Base-by-base conservation (phyloP, 192 early-diverging fungal species). In the Backusella parvicylindrica region DNA sequence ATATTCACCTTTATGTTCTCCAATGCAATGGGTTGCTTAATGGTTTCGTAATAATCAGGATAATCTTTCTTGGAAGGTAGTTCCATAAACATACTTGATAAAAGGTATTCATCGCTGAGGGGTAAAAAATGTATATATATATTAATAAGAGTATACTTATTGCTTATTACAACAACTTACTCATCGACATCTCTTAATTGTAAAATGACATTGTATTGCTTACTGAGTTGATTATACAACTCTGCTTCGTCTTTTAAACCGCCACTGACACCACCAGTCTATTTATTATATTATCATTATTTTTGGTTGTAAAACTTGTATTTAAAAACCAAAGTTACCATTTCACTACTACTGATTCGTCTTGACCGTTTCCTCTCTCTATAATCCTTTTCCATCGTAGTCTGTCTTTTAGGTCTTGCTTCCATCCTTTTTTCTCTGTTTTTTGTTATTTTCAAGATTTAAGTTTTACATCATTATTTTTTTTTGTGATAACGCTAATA, bases 21-120 rank as follows among this genome's bases (percentile, higher is more conserved):
- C 15, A 91, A 41, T 1, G 88, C 83, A 53, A 91, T 91, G 0
- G 87, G 89, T 8, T 82, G 64, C 56, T 88, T 86, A 77, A 92
- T 90, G 76, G 77, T 23, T 30, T 74, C 56, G 65, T 83, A 86
- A 64, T 86, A 86, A 53, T 86, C 85, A 38, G 83, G 81, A 35
- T 84, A 86, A 13, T 80, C 71, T 9, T 75, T 69, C 9, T 76
- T 82, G 49, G 80, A 75, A 2, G 85, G 85, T 23, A 84, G 68
- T 49, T 84, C 73, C 43, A 83, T 35, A 53, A 85, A 83, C 23
- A 82, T 37, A 4, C 73, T 74, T n/a, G 81, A 74, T 21, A 79
- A 37, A 16, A 75, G 35, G 36, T 78, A 79, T 3, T 81, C 85
- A 36, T 83, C 80, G 31, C 71, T 47, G 60, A 30, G 28, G 43